Evolutionary conservation across 139 green algal genomes (phyloP), one percentile per base, ranked within the genome.

Genomic region (Yamagishiella unicocca): DNA sequence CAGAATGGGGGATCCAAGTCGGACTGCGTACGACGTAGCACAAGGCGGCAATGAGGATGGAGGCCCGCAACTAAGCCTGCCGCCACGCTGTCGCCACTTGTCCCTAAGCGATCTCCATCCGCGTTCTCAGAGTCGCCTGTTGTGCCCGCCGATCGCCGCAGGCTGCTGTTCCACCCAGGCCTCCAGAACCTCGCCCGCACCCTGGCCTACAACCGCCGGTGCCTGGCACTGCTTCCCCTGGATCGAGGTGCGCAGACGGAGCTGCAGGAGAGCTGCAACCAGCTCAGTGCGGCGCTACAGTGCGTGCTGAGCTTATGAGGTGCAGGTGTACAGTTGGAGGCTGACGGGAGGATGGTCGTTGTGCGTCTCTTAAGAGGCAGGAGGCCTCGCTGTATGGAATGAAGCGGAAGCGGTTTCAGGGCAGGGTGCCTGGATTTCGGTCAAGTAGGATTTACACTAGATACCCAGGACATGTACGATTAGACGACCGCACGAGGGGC

Each of bases 161-260:
- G 92, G 86, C 92, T 97, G 43, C 53, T 67, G 53, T 75, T 80
- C 50, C 96, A 92, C 73, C 92, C 94, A 1, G 89, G 84, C 12
- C 89, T 98, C 17, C 92, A 96, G 78, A 98, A 97, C 87, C 87
- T 98, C 29, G 91, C 93, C 14, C 88, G 94, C 33, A 89, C 90
- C 19, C 84, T 98, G 31, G 94, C 93, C 14, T 95, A 96, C 83
- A 95, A 98, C 75, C 92, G 94, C 53, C 87, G 91, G 4, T 90
- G 85, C 68, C 78, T 95, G 75, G 58, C 83, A 1, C 85, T 92
- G 50, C 64, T 95, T 66, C 85, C 92, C 7, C 72, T 97, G 46
- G 71, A 89, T 43, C 35, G 38, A 9, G 42, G 7, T 3, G 87
- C 66, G 12, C 81, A 75, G 38, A 61, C n/a, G 17, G 85, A 92